These are phyloP conservation scores for Pneumocystis canis DNA, from an alignment of 1,139 yeast species.

Conservation along the genomic window DNA sequence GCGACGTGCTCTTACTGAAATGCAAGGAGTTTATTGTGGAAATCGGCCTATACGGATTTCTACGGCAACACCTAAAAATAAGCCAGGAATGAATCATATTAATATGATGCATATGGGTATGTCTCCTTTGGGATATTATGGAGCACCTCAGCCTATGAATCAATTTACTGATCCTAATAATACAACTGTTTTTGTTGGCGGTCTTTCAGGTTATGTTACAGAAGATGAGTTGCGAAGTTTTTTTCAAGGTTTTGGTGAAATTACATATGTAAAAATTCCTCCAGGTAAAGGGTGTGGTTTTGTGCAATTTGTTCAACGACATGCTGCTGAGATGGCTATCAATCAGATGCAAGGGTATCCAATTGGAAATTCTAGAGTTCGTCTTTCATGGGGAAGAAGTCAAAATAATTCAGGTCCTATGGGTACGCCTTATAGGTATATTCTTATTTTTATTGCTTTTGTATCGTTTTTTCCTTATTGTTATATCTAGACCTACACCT, in stretches of 20 bases:
- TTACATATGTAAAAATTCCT: conserved; percentile 75
- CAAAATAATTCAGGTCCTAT: conserved; percentile 23
- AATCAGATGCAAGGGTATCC: conserved; percentile 86
- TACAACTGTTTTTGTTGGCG: conserved; percentile 92
- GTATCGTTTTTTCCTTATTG: no score
- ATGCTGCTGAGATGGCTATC: conserved; percentile 81
- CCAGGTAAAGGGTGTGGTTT: conserved; percentile 91
- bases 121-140: conserved; percentile 22
- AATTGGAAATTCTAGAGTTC: conserved; percentile 68
- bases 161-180: conserved; percentile 64
- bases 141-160: conserved; percentile 29
- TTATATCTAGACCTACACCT: conserved; percentile 18
- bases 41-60: conserved; percentile 68
- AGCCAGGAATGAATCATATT: conserved; percentile 20
- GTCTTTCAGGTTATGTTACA: conserved; percentile 57
- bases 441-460: conserved; percentile 2
- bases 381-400: conserved; percentile 80
- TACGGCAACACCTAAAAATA: conserved; percentile 53
- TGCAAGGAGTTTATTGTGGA: conserved; percentile 67
- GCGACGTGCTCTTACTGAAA: conserved; percentile 58
- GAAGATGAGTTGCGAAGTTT: conserved; percentile 62
- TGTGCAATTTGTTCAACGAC: conserved; percentile 63
- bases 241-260: conserved; percentile 73
- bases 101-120: conserved; percentile 16
- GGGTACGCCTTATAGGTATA: conserved; percentile 21